Conservation (phyloP, 1,284 basidiomycete species). For the Cryptococcus jaspeensis region DNA sequence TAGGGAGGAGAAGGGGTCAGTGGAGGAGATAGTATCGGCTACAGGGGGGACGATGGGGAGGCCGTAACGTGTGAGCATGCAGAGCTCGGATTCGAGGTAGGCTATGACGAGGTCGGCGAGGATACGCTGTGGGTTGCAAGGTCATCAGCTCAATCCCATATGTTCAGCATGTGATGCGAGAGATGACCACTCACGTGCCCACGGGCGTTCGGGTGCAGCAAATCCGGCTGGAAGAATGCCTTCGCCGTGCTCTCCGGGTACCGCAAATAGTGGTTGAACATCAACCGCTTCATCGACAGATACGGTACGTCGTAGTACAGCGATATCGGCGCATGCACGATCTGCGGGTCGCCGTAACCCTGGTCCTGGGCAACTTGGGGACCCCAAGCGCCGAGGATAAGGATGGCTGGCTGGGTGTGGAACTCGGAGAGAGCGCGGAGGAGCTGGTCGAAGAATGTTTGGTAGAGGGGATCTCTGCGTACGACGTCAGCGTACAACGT, state of each 20-base stretch:
- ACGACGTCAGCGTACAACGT: constrained; percentile 2
- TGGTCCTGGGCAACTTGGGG: constrained; percentile 47
- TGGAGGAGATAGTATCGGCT: constrained; percentile 36
- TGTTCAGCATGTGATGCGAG: not conserved
- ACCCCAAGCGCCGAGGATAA: constrained; percentile 49
- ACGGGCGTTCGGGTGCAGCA: constrained; percentile 48
- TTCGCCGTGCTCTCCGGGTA: constrained; percentile 40
- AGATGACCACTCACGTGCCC: constrained; percentile 38
- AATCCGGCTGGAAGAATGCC: constrained; percentile 43
- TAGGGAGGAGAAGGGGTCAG: constrained; percentile 25
- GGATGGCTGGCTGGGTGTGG: constrained; percentile 42
- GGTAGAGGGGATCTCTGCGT: constrained; percentile 36
- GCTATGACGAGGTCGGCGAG: constrained; percentile 48
- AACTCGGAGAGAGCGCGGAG: constrained; percentile 49
- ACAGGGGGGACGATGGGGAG: constrained; percentile 28
- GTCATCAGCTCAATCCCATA: too few relatives aligned
- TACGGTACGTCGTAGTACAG: constrained; percentile 51
- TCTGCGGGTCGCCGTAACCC: constrained; percentile 50
- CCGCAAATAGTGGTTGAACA: constrained; percentile 48
- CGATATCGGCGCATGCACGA: constrained; percentile 48
- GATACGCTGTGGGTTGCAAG: constrained; percentile 27
- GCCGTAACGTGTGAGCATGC: constrained; percentile 41
- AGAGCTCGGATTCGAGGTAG: constrained; percentile 51
- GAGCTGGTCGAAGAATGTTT: constrained; percentile 50
- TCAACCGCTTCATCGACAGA: constrained; percentile 45